Base-by-base conservation (phyloP, 2,329 filamentous ascomycete genomes). In the Teratosphaeria viscida region DNA sequence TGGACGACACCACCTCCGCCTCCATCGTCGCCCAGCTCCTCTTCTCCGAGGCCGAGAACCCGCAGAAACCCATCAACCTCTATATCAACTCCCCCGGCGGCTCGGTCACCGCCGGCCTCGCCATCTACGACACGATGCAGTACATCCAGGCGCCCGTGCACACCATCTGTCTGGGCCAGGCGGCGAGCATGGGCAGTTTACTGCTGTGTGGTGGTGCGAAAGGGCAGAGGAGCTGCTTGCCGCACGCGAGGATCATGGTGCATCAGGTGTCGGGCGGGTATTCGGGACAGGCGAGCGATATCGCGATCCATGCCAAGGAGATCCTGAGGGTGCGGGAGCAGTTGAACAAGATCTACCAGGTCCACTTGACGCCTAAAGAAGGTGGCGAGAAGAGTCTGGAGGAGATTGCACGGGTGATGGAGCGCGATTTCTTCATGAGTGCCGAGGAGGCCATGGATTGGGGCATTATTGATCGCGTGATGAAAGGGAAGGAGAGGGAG, bases 111-210 rank as follows among this genome's bases (percentile, higher is more conserved):
- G 92, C 94, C 1, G 80, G 80, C 2, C 78, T 87, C 61, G 92
- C 94, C 29, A 97, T 99, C 70, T 99, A 99, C 80, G 94, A 99
- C 73, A 99, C 94, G 12, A 97, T 99, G 92, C 86, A 88, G 67
- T 99, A 99, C 75, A 97, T 99, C 72, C 86, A 87, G 62, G 89
- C 89, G 2, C 90, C 92, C 1, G 91, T 99, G 0, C 92, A 88
- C 52, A 99, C 94, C 0, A 94, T 99, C 34, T 97, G 94, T 70
- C 84, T 99, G 52, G 94, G 94, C 7, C 90, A 95, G 69, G 94
- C 95, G 0, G 92, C 94, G 1, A 94, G 88, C 2, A 99, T 99
- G 94, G 94, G 92, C 5, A 90, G 88, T 1, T 80, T 99, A 27
- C 79, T 99, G 1, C 83, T 99, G 0, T 88, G 89, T 55, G 94